Evolutionary conservation across 2,329 filamentous ascomycete genomes (phyloP), one percentile per base, ranked within the genome.

Genomic region (Pseudogymnoascus sp.): DNA sequence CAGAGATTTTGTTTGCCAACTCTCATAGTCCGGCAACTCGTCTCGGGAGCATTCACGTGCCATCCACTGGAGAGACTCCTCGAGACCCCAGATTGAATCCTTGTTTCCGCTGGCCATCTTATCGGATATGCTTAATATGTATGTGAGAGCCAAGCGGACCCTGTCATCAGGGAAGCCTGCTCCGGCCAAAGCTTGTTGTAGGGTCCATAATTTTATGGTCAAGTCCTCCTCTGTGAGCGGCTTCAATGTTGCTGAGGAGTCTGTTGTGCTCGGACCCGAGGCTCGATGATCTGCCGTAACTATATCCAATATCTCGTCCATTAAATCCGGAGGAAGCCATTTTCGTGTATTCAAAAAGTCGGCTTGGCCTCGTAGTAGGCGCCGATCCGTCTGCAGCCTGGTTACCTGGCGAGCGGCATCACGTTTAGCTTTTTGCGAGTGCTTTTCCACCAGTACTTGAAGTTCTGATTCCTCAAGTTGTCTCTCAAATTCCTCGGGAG

Each of bases 401-500:
- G 81, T 78, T 64, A 86, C 84, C 71, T 96, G 90, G 18, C 93
- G 87, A 65, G 82, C 78, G 14, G 88, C 86, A 74, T 97, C 92
- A 68, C 87, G 86, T 67, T 87, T 88, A 64, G 88, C 87, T 73
- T 93, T 96, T 39, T 82, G 76, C 0, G 87, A 87, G 73, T 93
- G 78, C 70, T 91, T 94, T 65, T 97, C 93, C 14, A 97, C 87
- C 5, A 97, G 77, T 20, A 90, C 76, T 73, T 97, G 92, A 37
- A 99, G 78, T 68, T 96, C 91, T n/a, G 91, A 88, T 68, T 91
- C 88, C 72, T 97, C 91, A 14, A 97, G 81, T 69, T 96, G 90
- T 65, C 79, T 86, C 71, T 97, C 94, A 59, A 97, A 88, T 72
- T 97, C 90, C 71, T 97, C 93, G 1, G 93, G 88, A 57, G 84